Conservation (phyloP, 208 protist genomes). For the Spongospora subterranea region DNA sequence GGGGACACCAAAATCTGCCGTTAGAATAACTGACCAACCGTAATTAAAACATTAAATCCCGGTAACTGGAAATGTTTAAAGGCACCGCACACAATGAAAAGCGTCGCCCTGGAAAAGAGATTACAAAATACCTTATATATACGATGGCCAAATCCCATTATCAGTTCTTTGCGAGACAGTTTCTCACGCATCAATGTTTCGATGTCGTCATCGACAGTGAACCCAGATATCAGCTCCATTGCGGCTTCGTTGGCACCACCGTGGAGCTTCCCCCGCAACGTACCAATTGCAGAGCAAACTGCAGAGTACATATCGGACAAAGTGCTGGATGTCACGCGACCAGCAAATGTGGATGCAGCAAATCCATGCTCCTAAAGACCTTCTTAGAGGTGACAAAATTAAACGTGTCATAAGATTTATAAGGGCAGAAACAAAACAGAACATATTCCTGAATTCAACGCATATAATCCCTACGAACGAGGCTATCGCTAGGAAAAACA, state of each 20-base stretch:
- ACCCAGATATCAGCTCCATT: conserved; percentile 26
- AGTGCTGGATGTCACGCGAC: conserved; percentile 52
- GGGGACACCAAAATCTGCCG: not conserved
- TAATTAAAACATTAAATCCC: too few species aligned
- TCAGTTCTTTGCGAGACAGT: conserved; percentile 45
- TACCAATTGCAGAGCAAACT: conserved; percentile 56
- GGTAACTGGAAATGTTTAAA: too few species aligned
- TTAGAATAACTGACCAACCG: too few species aligned
- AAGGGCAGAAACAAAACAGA: too few species aligned
- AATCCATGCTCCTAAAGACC: conserved; percentile 50
- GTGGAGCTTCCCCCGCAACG: conserved; percentile 52
- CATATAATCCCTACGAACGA: too few species aligned
- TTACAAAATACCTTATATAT: conserved; percentile 57
- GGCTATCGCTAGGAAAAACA: too few species aligned
- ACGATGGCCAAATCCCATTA: conserved; percentile 58
- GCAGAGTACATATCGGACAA: conserved; percentile 57
- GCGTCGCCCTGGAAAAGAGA: too few species aligned
- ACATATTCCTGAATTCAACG: too few species aligned
- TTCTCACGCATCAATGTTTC: conserved; percentile 19
- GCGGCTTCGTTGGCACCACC: conserved; percentile 60
- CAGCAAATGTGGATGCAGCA: conserved; percentile 40
- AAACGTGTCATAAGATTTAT: too few species aligned
- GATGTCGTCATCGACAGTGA: conserved; percentile 1
- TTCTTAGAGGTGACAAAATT: too few species aligned
- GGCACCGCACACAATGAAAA: too few species aligned